A percentile compares a stretch with the other conserved stretches of the same genome.
These are phyloP conservation scores for Friedmanniomyces simplex DNA, from an alignment of 495 filamentous ascomycete genomes.

Conservation along the genomic window DNA sequence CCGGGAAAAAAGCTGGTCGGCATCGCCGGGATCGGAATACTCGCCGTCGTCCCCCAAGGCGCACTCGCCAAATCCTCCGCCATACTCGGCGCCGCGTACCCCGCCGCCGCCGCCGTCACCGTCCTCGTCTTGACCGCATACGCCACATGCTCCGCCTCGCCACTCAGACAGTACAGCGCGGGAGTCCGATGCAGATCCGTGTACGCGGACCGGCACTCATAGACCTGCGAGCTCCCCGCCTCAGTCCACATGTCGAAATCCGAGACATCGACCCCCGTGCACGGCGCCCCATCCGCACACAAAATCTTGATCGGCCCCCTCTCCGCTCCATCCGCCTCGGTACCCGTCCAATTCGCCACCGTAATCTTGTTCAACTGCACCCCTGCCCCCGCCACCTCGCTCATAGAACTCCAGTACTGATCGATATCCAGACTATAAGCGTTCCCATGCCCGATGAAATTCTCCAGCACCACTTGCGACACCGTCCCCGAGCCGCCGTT, in stretches of 20 bases:
- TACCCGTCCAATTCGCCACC: slow-evolving; percentile 49
- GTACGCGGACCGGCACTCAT: slow-evolving; percentile 41
- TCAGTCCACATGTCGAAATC: slow-evolving; percentile 55
- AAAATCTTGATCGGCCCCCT: slow-evolving; percentile 42
- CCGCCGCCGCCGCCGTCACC: slow-evolving; percentile 31
- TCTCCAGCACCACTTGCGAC: slow-evolving; percentile 42
- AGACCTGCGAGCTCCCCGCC: slow-evolving; percentile 34
- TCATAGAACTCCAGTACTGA: slow-evolving; percentile 39
- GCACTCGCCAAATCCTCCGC: slow-evolving; percentile 32
- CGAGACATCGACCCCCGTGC: slow-evolving; percentile 42
- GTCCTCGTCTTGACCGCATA: slow-evolving; percentile 32
- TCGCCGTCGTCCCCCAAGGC: slow-evolving; percentile 36
- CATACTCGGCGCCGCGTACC: slow-evolving; percentile 43
- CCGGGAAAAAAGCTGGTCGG: slow-evolving; percentile 47
- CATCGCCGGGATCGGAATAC: slow-evolving; percentile 46
- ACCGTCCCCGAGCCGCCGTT: slow-evolving; percentile 48
- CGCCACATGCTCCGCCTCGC: slow-evolving; percentile 24
- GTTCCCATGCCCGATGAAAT: slow-evolving; percentile 46
- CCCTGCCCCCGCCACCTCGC: slow-evolving; percentile 26
- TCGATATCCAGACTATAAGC: slow-evolving; percentile 47
- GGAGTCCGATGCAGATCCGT: slow-evolving; percentile 27
- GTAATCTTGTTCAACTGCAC: slow-evolving; percentile 43
- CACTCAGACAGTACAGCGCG: slow-evolving; percentile 36
- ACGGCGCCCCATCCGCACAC: slow-evolving; percentile 40
- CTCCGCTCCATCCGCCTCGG: slow-evolving; percentile 38